Conservation (phyloP, 1,284 basidiomycete species). For the Heterobasidion annosum region DNA sequence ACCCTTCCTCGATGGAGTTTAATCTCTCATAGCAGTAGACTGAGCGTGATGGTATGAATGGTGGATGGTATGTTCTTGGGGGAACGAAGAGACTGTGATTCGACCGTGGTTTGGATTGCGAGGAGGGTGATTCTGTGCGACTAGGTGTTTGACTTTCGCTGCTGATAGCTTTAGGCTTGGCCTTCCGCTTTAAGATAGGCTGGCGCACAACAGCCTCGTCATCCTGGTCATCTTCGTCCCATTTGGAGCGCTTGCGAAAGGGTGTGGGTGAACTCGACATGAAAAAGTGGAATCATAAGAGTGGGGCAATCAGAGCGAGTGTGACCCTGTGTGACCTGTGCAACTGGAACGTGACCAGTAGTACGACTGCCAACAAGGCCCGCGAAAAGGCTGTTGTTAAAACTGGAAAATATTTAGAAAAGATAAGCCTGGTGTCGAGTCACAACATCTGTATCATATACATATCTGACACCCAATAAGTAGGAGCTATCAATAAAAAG, state of each 20-base stretch:
- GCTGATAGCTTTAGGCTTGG: conserved; percentile 7
- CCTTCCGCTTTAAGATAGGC: conserved; percentile 16
- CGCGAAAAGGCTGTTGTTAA: too few relatives aligned
- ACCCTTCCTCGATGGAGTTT: conserved; percentile 99
- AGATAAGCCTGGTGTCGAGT: too few relatives aligned
- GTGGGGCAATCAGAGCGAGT: too few relatives aligned
- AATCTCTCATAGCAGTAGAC: conserved; percentile 90
- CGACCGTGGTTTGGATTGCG: conserved; percentile 16
- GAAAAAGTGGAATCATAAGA: background rate
- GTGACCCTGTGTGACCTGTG: too few relatives aligned
- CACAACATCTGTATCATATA: too few relatives aligned
- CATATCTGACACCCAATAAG: too few relatives aligned
- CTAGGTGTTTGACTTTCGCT: background rate
- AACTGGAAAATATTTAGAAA: too few relatives aligned
- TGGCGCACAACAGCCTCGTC: conserved; percentile 10
- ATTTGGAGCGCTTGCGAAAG: conserved; percentile 63
- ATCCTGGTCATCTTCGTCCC: conserved; percentile 44
- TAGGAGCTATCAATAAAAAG: too few relatives aligned
- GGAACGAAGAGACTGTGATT: conserved; percentile 65
- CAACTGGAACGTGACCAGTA: too few relatives aligned
- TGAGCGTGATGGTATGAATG: conserved; percentile 75
- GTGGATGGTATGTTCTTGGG: conserved; percentile 65
- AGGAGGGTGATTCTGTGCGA: background rate
- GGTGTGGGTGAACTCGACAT: conserved; percentile 22
- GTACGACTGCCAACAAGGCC: too few relatives aligned